phyloP scores from a whole-genome alignment of 73 alveolate genomes.

The Paramecium sonneborni region DNA sequence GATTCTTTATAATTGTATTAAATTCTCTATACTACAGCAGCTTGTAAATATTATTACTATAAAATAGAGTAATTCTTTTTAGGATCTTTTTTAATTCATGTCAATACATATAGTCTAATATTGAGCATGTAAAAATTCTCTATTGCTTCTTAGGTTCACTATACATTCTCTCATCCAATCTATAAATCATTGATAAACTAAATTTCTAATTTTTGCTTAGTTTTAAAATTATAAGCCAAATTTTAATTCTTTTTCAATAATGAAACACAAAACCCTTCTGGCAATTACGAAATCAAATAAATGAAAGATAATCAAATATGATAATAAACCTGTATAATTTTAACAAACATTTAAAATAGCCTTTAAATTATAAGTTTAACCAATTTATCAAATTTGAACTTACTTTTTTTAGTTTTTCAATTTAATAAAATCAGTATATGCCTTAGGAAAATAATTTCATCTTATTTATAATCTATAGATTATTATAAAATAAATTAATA shows the following conservation, averaged over 20 bases:
- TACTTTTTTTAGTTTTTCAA: background rate
- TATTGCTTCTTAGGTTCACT: background rate
- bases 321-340: background rate
- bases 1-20: too few relatives aligned
- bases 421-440: background rate
- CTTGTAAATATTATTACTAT: too few relatives aligned
- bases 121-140: too few relatives aligned
- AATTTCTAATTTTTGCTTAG: background rate
- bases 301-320: background rate
- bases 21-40: background rate
- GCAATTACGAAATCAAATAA: background rate
- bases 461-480: too few relatives aligned
- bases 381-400: background rate
- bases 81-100: too few relatives aligned
- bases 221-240: background rate
- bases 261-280: slow-evolving; percentile 1
- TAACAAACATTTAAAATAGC: background rate
- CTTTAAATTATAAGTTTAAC: background rate
- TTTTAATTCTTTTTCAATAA: background rate
- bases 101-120: background rate
- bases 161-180: slow-evolving; percentile 11
- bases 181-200: background rate
- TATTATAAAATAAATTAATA: too few relatives aligned
- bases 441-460: background rate
- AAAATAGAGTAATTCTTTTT: too few relatives aligned